These are phyloP conservation scores for Dendrobium nobile DNA, from an alignment of 106 monocot genomes.

Conservation along the genomic window DNA sequence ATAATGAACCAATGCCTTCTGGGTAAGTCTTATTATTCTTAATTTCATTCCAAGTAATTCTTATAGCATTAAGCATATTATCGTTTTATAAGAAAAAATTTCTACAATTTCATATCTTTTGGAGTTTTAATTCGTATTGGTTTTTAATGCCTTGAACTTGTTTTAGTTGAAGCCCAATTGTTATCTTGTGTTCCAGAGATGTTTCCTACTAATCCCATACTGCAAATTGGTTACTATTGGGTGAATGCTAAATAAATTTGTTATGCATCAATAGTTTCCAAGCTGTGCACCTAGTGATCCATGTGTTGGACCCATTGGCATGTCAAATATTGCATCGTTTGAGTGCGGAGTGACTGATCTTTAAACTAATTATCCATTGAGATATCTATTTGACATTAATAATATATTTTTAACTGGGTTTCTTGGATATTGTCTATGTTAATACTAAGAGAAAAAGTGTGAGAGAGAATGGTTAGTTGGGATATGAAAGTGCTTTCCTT, in stretches of 20 bases:
- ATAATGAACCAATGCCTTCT: not conserved
- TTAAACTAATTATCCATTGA: not conserved
- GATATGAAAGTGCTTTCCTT: no score
- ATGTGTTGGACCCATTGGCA: not conserved
- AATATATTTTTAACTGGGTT: not conserved
- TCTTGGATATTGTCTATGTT: not conserved
- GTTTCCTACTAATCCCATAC: not conserved
- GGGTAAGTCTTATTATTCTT: not conserved
- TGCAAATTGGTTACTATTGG: not conserved
- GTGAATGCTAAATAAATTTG: not conserved
- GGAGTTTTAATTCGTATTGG: not conserved
- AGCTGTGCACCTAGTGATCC: not conserved
- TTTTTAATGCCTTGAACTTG: not conserved
- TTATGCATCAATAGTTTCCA: not conserved
- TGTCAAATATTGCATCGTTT: not conserved
- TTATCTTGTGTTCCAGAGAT: not conserved
- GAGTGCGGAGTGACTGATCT: not conserved
- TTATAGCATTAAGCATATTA: not conserved
- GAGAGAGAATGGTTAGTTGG: no score
- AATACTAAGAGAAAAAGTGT: not conserved
- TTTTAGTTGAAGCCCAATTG: not conserved
- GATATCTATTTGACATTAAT: slow-evolving; percentile 1
- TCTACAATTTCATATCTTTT: not conserved
- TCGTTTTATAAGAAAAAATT: not conserved
- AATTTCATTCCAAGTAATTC: not conserved